A percentile compares a stretch with the other conserved stretches of the same genome.
Conservation (phyloP, 2,329 filamentous ascomycete genomes). For the Lanzia echinophila region DNA sequence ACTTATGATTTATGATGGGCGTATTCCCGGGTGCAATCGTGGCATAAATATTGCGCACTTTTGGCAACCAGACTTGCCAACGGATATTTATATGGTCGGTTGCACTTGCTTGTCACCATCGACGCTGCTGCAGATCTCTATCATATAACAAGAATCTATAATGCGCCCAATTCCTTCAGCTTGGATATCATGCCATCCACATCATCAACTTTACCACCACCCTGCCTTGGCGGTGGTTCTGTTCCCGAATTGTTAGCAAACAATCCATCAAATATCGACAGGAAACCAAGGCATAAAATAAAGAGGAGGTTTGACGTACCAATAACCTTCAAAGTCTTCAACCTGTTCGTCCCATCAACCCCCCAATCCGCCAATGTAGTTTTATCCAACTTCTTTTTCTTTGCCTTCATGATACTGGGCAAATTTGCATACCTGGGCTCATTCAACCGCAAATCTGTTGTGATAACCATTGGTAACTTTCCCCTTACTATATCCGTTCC, state of each 20-base stretch:
- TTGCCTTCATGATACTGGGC: conserved; percentile 99
- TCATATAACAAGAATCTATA: conserved; percentile 16
- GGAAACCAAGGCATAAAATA: not conserved
- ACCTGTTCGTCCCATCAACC: conserved; percentile 62
- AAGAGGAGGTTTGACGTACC: conserved; percentile 44
- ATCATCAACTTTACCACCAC: conserved; percentile 94
- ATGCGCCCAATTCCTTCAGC: conserved; percentile 89
- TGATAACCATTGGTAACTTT: conserved; percentile 87
- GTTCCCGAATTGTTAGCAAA: conserved; percentile 16
- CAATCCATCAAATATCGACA: not conserved
- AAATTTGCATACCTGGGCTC: conserved; percentile 91
- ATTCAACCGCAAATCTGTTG: conserved; percentile 89
- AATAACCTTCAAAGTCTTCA: conserved; percentile 86
- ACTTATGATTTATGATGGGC: too few relatives aligned
- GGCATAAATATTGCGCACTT: too few relatives aligned
- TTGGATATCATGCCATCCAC: conserved; percentile 91
- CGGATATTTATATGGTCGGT: too few relatives aligned
- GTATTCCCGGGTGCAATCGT: too few relatives aligned
- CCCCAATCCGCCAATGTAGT: conserved; percentile 78
- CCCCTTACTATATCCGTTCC: conserved; percentile 84
- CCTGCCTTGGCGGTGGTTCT: conserved; percentile 83
- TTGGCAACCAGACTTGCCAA: too few relatives aligned
- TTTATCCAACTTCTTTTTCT: conserved; percentile 99
- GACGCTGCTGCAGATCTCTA: too few relatives aligned
- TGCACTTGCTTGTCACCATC: too few relatives aligned